Percentiles rank a stretch among this genome's conserved stretches.
phyloP scores from a whole-genome alignment of 805 yeast genomes.

The Brettanomyces nanus region DNA sequence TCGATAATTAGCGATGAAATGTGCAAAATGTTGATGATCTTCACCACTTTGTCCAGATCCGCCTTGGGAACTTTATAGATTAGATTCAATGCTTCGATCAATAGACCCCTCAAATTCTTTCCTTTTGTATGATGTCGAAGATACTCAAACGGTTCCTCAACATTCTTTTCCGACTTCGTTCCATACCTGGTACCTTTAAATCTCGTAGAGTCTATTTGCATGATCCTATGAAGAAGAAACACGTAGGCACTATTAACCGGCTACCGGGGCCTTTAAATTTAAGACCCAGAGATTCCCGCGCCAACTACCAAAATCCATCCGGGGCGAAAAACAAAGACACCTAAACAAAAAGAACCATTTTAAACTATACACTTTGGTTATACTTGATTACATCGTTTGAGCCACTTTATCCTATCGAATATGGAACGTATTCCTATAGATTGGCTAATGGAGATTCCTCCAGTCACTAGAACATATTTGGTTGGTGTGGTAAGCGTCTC shows the following conservation, averaged over 20 bases:
- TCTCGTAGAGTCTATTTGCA: neutral
- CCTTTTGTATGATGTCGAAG: conserved; percentile 41
- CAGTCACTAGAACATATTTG: conserved; percentile 35
- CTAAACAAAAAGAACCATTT: too few relatives aligned
- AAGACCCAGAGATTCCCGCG: too few relatives aligned
- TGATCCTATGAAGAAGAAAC: too few relatives aligned
- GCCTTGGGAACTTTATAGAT: conserved; percentile 35
- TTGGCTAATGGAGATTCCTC: conserved; percentile 35
- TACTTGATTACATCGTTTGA: too few relatives aligned
- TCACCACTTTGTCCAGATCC: conserved; percentile 32
- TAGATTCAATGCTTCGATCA: conserved; percentile 47
- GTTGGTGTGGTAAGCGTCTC: conserved; percentile 26
- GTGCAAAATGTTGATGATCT: conserved; percentile 53
- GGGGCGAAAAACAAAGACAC: too few relatives aligned
- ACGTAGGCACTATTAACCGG: too few relatives aligned
- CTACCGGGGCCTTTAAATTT: too few relatives aligned
- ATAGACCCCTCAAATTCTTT: conserved; percentile 42
- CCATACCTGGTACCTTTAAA: neutral
- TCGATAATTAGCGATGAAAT: conserved; percentile 66
- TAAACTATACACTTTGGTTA: too few relatives aligned
- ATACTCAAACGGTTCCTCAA: conserved; percentile 41
- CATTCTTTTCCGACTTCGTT: conserved; percentile 17
- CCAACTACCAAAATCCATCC: too few relatives aligned
- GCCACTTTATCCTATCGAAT: too few relatives aligned
- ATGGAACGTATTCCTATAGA: conserved; percentile 33